These are phyloP conservation scores for Leptographium flavum DNA, from an alignment of 2,329 filamentous ascomycete genomes.

Conservation along the genomic window DNA sequence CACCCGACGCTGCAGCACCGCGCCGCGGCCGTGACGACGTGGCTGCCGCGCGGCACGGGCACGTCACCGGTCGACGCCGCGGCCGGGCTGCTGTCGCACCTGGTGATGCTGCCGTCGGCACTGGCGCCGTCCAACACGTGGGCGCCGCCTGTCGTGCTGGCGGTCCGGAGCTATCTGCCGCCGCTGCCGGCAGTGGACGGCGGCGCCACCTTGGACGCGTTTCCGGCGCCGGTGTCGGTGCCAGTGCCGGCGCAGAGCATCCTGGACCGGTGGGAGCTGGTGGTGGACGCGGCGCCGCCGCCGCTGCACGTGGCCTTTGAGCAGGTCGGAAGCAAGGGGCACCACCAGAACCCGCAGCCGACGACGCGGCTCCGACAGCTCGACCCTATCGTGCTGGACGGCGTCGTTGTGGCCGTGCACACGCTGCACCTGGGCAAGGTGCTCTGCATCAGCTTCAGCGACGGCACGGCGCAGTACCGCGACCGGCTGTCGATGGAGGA, in stretches of 20 bases:
- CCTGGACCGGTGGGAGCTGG: slow-evolving; percentile 70
- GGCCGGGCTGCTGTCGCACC: slow-evolving; percentile 53
- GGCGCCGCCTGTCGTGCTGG: slow-evolving; percentile 49
- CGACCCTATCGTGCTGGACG: slow-evolving; percentile 54
- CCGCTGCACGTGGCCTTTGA: slow-evolving; percentile 63
- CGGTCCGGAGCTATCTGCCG: slow-evolving; percentile 52
- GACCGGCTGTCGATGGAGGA: slow-evolving; percentile 61
- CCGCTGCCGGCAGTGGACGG: slow-evolving; percentile 29
- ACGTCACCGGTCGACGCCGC: slow-evolving; percentile 31
- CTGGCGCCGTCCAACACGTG: slow-evolving; percentile 44
- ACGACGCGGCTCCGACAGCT: slow-evolving; percentile 42
- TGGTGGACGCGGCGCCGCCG: slow-evolving; percentile 46
- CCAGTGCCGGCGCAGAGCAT: slow-evolving; percentile 57
- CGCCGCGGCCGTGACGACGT: slow-evolving; percentile 42
- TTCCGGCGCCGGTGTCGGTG: too few relatives aligned
- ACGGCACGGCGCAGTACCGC: slow-evolving; percentile 69
- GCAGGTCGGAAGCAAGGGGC: slow-evolving; percentile 41
- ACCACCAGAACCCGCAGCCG: slow-evolving; percentile 9
- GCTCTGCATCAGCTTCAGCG: slow-evolving; percentile 60
- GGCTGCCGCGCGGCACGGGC: slow-evolving; percentile 30
- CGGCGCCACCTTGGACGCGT: slow-evolving; percentile 43
- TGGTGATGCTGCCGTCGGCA: slow-evolving; percentile 58
- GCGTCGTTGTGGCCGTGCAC: slow-evolving; percentile 55
- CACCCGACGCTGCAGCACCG: slow-evolving; percentile 39
- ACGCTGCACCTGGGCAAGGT: slow-evolving; percentile 57